These are phyloP conservation scores for Colletotrichum costaricense DNA, from an alignment of 2,329 filamentous ascomycete species.

Conservation along the genomic window DNA sequence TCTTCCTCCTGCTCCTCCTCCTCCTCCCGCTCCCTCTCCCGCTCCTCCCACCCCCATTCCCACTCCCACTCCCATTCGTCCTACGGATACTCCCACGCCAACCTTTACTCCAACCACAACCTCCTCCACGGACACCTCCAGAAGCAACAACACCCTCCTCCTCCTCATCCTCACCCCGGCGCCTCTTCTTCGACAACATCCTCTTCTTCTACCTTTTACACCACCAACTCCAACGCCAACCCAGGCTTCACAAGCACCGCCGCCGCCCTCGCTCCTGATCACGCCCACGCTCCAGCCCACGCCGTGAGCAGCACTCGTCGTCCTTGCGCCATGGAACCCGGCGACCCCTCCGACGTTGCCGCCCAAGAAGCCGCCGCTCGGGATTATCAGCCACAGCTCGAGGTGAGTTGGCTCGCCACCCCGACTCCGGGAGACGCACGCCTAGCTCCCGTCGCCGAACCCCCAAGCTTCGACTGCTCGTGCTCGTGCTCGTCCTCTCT, in stretches of 20 bases:
- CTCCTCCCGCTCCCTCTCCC: constrained; percentile 17
- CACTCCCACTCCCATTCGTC: constrained; percentile 29
- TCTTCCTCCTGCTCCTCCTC: background rate
- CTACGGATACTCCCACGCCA: constrained; percentile 10
- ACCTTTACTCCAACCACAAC: background rate
- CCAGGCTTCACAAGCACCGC: constrained; percentile 13
- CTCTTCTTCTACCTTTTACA: constrained; percentile 33
- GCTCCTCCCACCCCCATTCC: constrained; percentile 28
- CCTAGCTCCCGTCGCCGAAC: background rate
- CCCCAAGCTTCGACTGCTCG: background rate
- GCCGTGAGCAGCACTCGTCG: constrained; percentile 47
- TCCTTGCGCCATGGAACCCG: constrained; percentile 38
- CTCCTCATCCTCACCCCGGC: background rate
- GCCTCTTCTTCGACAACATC: constrained; percentile 20
- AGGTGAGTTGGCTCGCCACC: constrained; percentile 54
- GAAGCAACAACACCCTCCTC: background rate
- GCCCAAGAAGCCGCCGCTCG: constrained; percentile 71
- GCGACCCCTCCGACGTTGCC: constrained; percentile 55
- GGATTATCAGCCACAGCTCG: constrained; percentile 67
- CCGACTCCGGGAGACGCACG: background rate
- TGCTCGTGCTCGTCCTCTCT: background rate
- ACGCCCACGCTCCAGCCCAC: constrained; percentile 51
- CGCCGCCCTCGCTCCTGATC: constrained; percentile 5
- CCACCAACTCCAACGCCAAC: constrained; percentile 11
- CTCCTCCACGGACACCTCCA: constrained; percentile 9